Evolutionary conservation across 768 basidiomycete genomes (phyloP).

Genomic region (Pleurotus ostreatus): DNA sequence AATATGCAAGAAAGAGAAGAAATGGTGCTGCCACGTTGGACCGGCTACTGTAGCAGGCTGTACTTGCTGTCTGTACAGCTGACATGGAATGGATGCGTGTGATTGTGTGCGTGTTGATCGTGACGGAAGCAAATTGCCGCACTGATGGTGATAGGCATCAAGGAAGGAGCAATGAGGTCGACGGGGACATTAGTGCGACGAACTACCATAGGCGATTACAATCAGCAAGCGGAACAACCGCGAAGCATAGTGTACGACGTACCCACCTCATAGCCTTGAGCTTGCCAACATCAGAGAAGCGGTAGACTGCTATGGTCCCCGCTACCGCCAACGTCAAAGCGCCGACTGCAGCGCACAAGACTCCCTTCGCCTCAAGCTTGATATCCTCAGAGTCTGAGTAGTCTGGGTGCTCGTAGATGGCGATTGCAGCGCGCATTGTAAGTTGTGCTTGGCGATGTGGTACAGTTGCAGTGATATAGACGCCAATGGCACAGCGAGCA

Average conservation of each 20-base stretch:
- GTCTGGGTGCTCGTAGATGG: conserved; percentile 8
- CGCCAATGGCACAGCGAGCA: background rate
- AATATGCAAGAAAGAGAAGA: background rate
- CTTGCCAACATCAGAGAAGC: conserved; percentile 4
- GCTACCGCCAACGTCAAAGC: conserved; percentile 4
- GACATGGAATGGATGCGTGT: background rate
- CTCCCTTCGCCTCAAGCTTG: background rate
- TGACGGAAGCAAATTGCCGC: background rate
- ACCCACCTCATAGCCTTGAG: background rate
- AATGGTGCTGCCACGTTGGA: background rate
- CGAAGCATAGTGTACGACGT: background rate
- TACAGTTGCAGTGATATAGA: background rate
- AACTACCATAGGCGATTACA: background rate
- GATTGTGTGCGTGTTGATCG: background rate
- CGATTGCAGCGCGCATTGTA: conserved; percentile 1
- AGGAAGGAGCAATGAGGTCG: background rate
- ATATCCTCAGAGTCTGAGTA: conserved; percentile 4
- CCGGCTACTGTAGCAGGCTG: background rate
- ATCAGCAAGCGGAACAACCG: too few relatives aligned
- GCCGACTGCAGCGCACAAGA: conserved; percentile 6
- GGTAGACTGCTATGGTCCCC: conserved; percentile 4
- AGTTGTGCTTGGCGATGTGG: background rate
- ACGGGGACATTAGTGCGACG: background rate
- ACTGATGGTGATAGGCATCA: conserved; percentile 4
- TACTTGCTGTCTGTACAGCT: background rate